A percentile compares a stretch with the other conserved stretches of the same genome.
Evolutionary conservation across 1,284 basidiomycete species (phyloP).

Genomic region (Polyporus tsugae): DNA sequence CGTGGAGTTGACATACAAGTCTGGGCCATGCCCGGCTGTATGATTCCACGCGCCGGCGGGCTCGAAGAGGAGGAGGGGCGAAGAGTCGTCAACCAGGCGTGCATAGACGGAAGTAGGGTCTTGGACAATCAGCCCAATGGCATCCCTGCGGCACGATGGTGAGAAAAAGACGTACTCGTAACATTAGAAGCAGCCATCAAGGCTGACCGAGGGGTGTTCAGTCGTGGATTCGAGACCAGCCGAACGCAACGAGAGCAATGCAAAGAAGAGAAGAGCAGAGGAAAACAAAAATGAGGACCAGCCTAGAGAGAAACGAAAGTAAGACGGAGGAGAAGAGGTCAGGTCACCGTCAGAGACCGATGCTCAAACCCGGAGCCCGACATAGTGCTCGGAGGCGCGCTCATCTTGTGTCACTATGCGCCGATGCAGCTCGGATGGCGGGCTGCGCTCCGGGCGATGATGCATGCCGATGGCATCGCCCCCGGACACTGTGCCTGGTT

Average conservation of each 20-base stretch:
- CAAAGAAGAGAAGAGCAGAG: slow-evolving; percentile 22
- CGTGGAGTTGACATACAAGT: slow-evolving; percentile 35
- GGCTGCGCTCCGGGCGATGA: background rate
- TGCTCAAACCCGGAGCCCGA: slow-evolving; percentile 33
- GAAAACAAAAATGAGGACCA: slow-evolving; percentile 32
- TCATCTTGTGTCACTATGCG: background rate
- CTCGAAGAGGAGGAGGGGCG: slow-evolving; percentile 41
- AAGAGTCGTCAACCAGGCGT: slow-evolving; percentile 42
- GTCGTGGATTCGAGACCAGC: slow-evolving; percentile 16
- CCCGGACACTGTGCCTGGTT: background rate
- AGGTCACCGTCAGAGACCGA: too few relatives aligned
- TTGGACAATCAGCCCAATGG: background rate
- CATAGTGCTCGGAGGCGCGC: background rate
- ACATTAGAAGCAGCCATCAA: slow-evolving; percentile 47
- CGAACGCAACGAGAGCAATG: slow-evolving; percentile 29
- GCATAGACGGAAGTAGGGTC: slow-evolving; percentile 12
- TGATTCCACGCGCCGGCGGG: slow-evolving; percentile 40
- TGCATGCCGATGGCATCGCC: background rate
- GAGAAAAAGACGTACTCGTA: slow-evolving; percentile 35
- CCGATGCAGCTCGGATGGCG: background rate
- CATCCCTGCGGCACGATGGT: slow-evolving; percentile 10
- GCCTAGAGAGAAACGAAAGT: slow-evolving; percentile 37
- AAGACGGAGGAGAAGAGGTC: slow-evolving; percentile 32
- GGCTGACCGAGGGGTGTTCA: slow-evolving; percentile 27
- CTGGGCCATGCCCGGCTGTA: slow-evolving; percentile 29